A percentile compares a stretch with the other conserved stretches of the same genome.
Conservation (phyloP, 768 basidiomycete species). For the Postia placenta region DNA sequence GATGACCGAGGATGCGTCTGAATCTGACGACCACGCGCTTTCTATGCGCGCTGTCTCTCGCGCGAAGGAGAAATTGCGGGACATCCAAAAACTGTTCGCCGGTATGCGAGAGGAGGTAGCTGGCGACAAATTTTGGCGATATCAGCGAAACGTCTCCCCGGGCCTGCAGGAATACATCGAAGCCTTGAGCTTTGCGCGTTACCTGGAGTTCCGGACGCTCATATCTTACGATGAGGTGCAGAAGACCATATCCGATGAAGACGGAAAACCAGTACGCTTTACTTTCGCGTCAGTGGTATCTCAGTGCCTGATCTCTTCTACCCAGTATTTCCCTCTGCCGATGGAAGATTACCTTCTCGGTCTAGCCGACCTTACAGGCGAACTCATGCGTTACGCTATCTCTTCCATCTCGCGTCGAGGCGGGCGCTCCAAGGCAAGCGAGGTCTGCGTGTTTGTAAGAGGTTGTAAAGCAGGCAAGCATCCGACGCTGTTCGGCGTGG, state of each 20-base stretch:
- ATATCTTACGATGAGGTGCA: conserved; percentile 69
- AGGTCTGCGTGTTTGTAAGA: conserved; percentile 68
- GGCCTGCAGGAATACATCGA: conserved; percentile 96
- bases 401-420: conserved; percentile 68
- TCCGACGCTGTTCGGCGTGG: no score
- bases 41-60: conserved; percentile 41
- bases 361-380: conserved; percentile 90
- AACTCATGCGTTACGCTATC: conserved; percentile 94
- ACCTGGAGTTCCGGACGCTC: conserved; percentile 62
- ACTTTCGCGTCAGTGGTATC: neutral
- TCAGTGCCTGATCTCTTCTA: no score
- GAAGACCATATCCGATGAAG: conserved; percentile 48
- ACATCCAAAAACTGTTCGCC: conserved; percentile 62
- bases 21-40: conserved; percentile 25
- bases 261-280: conserved; percentile 55
- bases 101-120: conserved; percentile 53
- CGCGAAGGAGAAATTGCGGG: conserved; percentile 55
- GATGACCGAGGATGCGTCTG: conserved; percentile 34
- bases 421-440: conserved; percentile 53
- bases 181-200: conserved; percentile 84
- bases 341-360: conserved; percentile 88
- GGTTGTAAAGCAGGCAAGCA: conserved; percentile 62
- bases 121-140: conserved; percentile 72
- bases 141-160: conserved; percentile 66
- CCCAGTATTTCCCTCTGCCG: conserved; percentile 76